phyloP scores from a whole-genome alignment of 768 basidiomycete species.

The Megacollybia marginata region DNA sequence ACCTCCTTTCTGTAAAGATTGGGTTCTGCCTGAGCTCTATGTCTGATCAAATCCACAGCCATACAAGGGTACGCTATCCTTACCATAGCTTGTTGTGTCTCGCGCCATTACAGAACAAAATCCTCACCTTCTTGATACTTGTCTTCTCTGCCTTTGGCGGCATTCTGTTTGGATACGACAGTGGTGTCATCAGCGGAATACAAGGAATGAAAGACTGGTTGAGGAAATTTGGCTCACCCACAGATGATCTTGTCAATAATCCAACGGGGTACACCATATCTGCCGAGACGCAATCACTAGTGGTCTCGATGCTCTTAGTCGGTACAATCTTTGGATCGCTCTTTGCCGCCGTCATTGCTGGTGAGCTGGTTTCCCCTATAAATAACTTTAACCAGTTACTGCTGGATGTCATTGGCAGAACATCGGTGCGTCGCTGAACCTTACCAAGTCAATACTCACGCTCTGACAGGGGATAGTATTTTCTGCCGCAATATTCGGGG shows the following conservation, averaged over 20 bases:
- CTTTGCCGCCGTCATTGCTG: conserved; percentile 31
- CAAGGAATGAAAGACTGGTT: conserved; percentile 58
- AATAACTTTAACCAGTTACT: not conserved
- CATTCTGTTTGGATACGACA: conserved; percentile 51
- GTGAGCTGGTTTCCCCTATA: conserved; percentile 10
- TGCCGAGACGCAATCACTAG: conserved; percentile 37
- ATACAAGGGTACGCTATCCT: no score
- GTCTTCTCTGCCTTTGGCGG: conserved; percentile 1
- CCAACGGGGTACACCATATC: conserved; percentile 26
- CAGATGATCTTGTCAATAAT: conserved; percentile 16
- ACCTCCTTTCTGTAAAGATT: no score
- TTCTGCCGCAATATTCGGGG: conserved; percentile 60
- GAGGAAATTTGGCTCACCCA: conserved; percentile 35
- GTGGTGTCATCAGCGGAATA: conserved; percentile 77
- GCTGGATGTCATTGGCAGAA: conserved; percentile 49
- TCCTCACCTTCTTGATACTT: not conserved
- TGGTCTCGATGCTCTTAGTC: conserved; percentile 66
- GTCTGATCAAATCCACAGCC: no score
- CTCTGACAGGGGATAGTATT: conserved; percentile 47
- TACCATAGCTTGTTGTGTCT: no score
- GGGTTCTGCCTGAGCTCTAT: no score
- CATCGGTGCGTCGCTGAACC: conserved; percentile 19
- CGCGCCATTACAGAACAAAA: not conserved
- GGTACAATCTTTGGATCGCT: conserved; percentile 82
- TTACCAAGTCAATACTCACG: not conserved